These are phyloP conservation scores for Zoysia japonica DNA, from an alignment of 176 grass and related monocot genomes.

Conservation along the genomic window DNA sequence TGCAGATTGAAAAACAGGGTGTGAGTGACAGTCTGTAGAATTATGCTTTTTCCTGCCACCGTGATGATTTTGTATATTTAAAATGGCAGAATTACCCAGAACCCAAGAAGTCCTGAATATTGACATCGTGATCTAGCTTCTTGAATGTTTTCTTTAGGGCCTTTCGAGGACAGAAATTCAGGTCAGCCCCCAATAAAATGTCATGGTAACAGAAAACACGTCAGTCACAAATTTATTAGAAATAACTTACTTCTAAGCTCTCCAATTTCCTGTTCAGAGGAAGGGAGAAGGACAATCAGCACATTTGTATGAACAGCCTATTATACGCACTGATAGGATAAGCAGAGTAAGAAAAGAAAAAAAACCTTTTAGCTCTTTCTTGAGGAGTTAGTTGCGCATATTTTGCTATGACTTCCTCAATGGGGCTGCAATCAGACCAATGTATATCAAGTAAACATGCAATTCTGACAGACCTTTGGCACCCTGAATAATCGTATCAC, in stretches of 20 bases:
- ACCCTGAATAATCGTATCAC: not conserved
- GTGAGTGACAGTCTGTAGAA: slow-evolving; percentile 26
- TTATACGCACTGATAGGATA: not conserved
- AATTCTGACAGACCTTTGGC: not conserved
- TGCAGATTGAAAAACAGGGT: slow-evolving; percentile 41
- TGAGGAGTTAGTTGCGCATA: slow-evolving; percentile 70
- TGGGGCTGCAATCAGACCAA: slow-evolving; percentile 44
- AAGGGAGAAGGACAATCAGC: not conserved
- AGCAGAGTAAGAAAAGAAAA: not conserved
- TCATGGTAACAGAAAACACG: not conserved
- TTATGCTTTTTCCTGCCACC: not conserved
- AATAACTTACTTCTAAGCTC: slow-evolving; percentile 67
- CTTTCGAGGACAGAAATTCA: slow-evolving; percentile 49
- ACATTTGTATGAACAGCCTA: not conserved
- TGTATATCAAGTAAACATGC: not conserved
- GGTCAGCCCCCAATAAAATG: slow-evolving; percentile 15
- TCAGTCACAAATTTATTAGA: not conserved
- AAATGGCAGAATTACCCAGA: slow-evolving; percentile 54
- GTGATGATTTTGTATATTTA: not conserved
- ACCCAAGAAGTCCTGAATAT: slow-evolving; percentile 83
- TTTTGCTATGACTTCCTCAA: slow-evolving; percentile 63
- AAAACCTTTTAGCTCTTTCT: slow-evolving; percentile 78
- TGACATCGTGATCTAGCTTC: slow-evolving; percentile 82
- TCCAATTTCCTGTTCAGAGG: slow-evolving; percentile 61
- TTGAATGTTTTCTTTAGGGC: slow-evolving; percentile 84